These are phyloP conservation scores for Pascua guehoae DNA, from an alignment of 1,284 basidiomycete genomes.

Conservation along the genomic window DNA sequence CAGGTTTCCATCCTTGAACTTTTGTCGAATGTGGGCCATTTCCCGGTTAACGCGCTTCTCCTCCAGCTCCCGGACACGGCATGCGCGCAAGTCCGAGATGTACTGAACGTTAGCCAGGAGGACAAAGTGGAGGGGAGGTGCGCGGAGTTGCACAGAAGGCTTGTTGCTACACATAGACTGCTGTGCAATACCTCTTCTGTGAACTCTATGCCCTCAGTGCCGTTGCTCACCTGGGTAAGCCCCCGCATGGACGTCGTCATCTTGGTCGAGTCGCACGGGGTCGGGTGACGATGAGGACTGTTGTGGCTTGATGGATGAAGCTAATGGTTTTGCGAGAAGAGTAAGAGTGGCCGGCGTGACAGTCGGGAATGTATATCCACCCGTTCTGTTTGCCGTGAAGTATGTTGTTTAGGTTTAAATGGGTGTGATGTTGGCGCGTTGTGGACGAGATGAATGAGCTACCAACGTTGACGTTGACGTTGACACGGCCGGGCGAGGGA, in stretches of 20 bases:
- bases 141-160: not conserved
- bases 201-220: conserved; percentile 3
- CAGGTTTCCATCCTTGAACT: conserved; percentile 97
- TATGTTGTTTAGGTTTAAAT: no score
- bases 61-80: conserved; percentile 54
- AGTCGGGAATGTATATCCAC: no score
- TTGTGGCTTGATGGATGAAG: no score
- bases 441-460: no score
- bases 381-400: no score
- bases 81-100: conserved; percentile 94
- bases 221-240: conserved; percentile 68
- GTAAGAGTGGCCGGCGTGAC: no score
- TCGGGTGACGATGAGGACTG: no score
- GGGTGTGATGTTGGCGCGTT: no score
- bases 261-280: conserved; percentile 5
- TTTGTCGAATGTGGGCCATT: conserved; percentile 99
- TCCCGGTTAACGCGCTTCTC: conserved; percentile 99
- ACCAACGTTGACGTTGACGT: no score
- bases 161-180: not conserved
- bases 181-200: not conserved
- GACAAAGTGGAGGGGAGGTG: not conserved
- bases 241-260: conserved; percentile 89
- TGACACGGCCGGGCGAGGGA: no score
- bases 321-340: no score
- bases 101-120: conserved; percentile 59